Base-by-base conservation (phyloP, 306 rosid species). In the Corylus heterophylla region DNA sequence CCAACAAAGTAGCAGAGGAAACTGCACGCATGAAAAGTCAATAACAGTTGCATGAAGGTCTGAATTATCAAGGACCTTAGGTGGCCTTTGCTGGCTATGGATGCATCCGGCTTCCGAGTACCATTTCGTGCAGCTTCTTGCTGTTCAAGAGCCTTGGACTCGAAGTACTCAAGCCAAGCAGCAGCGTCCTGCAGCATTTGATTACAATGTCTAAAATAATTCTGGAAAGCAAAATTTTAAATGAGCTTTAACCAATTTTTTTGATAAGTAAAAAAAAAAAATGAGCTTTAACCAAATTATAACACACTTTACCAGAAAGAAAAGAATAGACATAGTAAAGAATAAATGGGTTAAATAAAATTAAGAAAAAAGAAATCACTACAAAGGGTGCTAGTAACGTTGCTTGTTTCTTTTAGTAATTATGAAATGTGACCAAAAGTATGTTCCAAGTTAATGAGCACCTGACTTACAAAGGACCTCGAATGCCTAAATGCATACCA, bases 111-210 rank as follows among this genome's bases (percentile, higher is more conserved):
- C 80, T 93, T 96, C 69, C 92, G 91, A 74, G 97, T 93, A 78
- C 99, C 99, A 85, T 93, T 93, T 81, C 96, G 86, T 54, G 97
- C 98, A 83, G 98, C 99, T 87, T 96, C 99, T 89, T 96, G 99
- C 84, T 96, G 99, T 83, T 96, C 99, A 81, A 93, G 88, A 89
- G 98, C 98, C 93, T 96, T 96, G 84, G 99, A 96, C 87, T 93
- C 98, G 75, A 96, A 96, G 85, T 96, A 96, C 78, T 96, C 99
- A 49, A 96, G 98, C 99, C 99, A 96, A 70, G 99, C 99, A 17
- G 99, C 99, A 83, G 99, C 98, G 68, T 96, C 99, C 99, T 96
- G 85, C 78, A 59, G 71, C 78, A 78, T 87, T 84, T 82, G 37
- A 72, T 72, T 58, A 84, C 8, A 69, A 76, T 37, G 22, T 71